phyloP scores from a whole-genome alignment of 257 asterid species.

The Salvia rosmarinus region DNA sequence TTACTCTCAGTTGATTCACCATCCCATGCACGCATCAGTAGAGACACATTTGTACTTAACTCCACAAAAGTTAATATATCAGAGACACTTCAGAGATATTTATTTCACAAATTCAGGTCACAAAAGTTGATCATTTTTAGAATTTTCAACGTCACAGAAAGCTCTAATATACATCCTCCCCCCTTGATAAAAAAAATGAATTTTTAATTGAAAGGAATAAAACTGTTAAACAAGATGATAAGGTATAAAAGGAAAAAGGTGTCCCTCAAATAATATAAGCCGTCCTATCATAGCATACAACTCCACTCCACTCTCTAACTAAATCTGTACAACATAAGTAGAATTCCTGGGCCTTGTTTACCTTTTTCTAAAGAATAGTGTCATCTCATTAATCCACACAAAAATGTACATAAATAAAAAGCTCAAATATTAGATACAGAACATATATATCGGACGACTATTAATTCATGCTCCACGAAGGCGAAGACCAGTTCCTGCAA shows the following conservation, averaged over 20 bases:
- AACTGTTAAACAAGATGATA: neutral
- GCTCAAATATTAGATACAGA: neutral
- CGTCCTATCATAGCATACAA: neutral
- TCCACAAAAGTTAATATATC: too few species aligned
- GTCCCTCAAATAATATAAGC: neutral
- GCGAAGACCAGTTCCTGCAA: neutral
- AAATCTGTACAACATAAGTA: neutral
- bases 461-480: neutral
- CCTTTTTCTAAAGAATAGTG: too few species aligned
- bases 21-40: neutral
- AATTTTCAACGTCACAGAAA: neutral
- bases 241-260: neutral
- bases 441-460: neutral
- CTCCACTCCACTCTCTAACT: neutral
- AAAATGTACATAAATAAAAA: neutral
- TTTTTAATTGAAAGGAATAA: neutral
- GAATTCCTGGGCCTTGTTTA: neutral
- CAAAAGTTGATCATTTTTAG: neutral
- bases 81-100: too few species aligned
- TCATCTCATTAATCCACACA: neutral
- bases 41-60: conserved; percentile 1
- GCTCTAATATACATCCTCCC: neutral
- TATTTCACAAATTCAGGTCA: too few species aligned
- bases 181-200: neutral
- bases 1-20: neutral